These are phyloP conservation scores for Rutidosis leptorrhynchoides DNA, from an alignment of 129 eudicot genomes.

Conservation along the genomic window DNA sequence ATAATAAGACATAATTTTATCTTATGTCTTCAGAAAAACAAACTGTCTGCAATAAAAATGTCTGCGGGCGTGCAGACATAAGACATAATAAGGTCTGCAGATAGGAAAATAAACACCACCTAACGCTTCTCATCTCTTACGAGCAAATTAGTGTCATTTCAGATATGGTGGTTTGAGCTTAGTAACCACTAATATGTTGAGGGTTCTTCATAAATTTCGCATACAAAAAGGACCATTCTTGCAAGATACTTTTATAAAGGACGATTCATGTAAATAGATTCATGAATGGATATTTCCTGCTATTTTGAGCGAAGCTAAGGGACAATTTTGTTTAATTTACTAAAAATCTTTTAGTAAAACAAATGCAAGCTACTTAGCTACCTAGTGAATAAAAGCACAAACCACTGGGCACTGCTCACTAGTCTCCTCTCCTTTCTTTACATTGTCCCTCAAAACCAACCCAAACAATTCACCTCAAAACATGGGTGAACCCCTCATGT, in stretches of 20 bases:
- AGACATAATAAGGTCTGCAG: no score
- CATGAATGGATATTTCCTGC: no score
- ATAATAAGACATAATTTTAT: no score
- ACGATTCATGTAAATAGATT: background rate
- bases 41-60: no score
- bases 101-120: no score
- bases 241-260: background rate
- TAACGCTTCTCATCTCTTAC: no score
- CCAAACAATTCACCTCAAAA: background rate
- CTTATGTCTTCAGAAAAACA: no score
- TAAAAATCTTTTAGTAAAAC: conserved; percentile 16
- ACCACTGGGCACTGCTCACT: conserved; percentile 39
- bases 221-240: background rate
- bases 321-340: background rate
- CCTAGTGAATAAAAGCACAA: conserved; percentile 41
- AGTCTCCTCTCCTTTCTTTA: conserved; percentile 18
- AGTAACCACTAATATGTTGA: no score
- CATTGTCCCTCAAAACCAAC: background rate
- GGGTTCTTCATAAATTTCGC: background rate
- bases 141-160: no score
- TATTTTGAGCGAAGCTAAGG: background rate
- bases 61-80: no score
- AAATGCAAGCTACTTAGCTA: conserved; percentile 27
- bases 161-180: no score
- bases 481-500: background rate